Evolutionary conservation across 345 rosid species (phyloP), one percentile per base, ranked within the genome.

Genomic region (Eucalyptus sideroxylon): DNA sequence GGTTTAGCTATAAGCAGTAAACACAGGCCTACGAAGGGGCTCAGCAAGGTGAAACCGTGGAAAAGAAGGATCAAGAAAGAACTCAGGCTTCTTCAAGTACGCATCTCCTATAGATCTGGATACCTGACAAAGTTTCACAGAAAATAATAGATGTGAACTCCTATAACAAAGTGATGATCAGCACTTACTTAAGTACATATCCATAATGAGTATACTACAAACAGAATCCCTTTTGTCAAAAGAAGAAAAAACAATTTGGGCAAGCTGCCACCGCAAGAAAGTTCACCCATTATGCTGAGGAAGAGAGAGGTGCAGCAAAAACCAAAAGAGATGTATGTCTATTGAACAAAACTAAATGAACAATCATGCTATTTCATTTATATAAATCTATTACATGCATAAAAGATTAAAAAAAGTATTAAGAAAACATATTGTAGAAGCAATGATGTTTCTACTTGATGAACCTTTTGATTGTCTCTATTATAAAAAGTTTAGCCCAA

Each of bases 41-140:
- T 97, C 98, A 16, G 99, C 80, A 50, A 98, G 93, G 93, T 96
- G 98, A 55, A 96, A 96, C 72, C 97, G 91, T 6, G 98, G 98
- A 94, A 95, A 96, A 47, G 97, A 95, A 87, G 97, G 95, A 89
- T 95, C 96, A 6, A 97, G 93, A n/a, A 97, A 95, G 92, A 96
- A 97, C 94, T 96, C 99, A 9, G 97, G 97, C 50, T 92, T 91
- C 92, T 98, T 98, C 92, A 98, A 93, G 94, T 96, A 96, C 24
- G 98, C 99, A 91, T 98, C 99, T 55, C 99, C 99, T 17, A 97
- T 97, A 21, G 99, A 95, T 93, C 97, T 95, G n/a, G 99, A 96
- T 24, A 98, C 98, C 10, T 44, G 90, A 11, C 87, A 55, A 85
- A 31, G 34, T 69, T 45, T 59, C 53, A 50, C 17, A 40, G 51